phyloP scores from a whole-genome alignment of 306 rosid species.

The Acacia melanoxylon region DNA sequence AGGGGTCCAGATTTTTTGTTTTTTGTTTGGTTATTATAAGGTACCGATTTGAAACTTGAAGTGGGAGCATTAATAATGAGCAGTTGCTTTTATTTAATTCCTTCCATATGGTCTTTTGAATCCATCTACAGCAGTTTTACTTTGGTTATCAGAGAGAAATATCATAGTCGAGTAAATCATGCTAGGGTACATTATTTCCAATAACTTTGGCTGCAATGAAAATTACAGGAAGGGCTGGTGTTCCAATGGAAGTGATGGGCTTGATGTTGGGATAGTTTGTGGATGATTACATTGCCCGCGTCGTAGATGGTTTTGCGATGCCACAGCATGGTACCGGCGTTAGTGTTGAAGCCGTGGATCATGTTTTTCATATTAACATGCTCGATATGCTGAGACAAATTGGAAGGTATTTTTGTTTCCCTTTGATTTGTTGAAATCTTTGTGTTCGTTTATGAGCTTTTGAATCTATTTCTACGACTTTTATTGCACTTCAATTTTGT shows the following conservation, averaged over 20 bases:
- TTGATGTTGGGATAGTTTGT: conserved; percentile 95
- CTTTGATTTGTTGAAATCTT: background rate
- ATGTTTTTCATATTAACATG: conserved; percentile 92
- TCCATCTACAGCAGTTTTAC: background rate
- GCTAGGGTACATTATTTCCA: too few species aligned
- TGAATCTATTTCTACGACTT: background rate
- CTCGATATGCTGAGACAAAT: conserved; percentile 76
- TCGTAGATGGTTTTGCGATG: conserved; percentile 96
- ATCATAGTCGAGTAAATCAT: too few species aligned
- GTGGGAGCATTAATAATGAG: background rate
- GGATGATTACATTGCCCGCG: conserved; percentile 88
- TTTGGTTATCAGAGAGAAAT: too few species aligned
- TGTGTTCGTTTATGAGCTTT: background rate
- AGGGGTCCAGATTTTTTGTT: background rate
- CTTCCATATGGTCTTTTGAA: background rate
- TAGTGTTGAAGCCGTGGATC: conserved; percentile 97
- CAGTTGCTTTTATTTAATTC: background rate
- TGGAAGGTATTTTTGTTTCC: conserved; percentile 48
- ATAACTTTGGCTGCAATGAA: conserved; percentile 2
- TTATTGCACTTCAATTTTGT: background rate
- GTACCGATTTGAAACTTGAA: conserved; percentile 20
- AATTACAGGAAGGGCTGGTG: conserved; percentile 84
- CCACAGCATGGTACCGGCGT: conserved; percentile 98
- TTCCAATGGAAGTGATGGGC: conserved; percentile 99
- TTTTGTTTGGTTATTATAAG: background rate